phyloP scores from a whole-genome alignment of 208 protist genomes.

The Crithidia mellificae region DNA sequence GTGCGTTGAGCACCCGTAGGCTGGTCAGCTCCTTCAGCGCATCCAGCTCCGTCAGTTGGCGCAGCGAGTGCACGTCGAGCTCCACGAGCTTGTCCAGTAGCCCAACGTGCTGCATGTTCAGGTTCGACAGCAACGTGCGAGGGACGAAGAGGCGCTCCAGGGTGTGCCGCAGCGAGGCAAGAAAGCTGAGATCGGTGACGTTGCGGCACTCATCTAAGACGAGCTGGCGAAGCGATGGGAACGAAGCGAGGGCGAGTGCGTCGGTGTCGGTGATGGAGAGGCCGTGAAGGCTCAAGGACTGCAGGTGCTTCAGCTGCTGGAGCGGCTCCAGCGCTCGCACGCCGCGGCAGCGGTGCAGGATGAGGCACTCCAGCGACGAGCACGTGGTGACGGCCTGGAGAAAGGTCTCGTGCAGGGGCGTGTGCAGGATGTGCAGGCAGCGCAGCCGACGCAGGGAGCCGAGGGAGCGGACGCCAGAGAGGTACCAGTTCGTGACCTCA shows the following conservation, averaged over 20 bases:
- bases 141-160: conserved; percentile 53
- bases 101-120: conserved; percentile 49
- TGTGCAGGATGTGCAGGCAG: conserved; percentile 61
- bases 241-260: conserved; percentile 41
- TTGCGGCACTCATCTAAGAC: conserved; percentile 74
- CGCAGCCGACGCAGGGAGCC: conserved; percentile 60
- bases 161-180: conserved; percentile 29
- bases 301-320: conserved; percentile 39
- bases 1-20: conserved; percentile 54
- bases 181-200: conserved; percentile 55
- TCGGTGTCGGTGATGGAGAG: conserved; percentile 64
- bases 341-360: conserved; percentile 63
- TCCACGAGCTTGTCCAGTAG: conserved; percentile 50
- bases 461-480: conserved; percentile 58
- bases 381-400: conserved; percentile 52
- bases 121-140: conserved; percentile 53
- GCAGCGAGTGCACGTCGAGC: conserved; percentile 59
- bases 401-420: conserved; percentile 55
- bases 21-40: conserved; percentile 38
- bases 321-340: conserved; percentile 62
- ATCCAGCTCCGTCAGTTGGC: conserved; percentile 47
- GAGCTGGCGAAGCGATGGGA: conserved; percentile 45
- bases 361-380: conserved; percentile 53
- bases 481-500: conserved; percentile 56
- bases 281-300: conserved; percentile 49